Base-by-base conservation (phyloP, 2,329 filamentous ascomycete genomes). In the Lachnellula arida region DNA sequence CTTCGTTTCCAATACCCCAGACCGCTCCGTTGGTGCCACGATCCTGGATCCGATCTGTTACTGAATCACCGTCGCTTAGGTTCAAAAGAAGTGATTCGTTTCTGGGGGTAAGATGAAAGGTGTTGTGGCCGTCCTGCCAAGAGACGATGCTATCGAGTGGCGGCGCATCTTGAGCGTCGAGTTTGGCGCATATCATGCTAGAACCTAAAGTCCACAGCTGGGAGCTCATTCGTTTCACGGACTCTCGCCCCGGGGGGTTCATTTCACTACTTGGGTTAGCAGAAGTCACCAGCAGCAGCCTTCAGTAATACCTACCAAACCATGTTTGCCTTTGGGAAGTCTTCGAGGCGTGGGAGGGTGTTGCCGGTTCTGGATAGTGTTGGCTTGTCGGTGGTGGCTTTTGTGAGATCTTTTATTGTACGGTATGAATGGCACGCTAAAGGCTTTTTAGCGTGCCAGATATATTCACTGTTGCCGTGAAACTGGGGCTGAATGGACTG, bases 111-210 rank as follows among this genome's bases (percentile, higher is more conserved):
- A 58, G 14, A 40, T 48, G 54, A 19, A 51, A 58, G 9, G 37
- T 49, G 46, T 17, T 39, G 35, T 42, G 15, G 12, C 43, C 43
- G 37, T 58, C 55, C 51, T 59, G 32, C 58, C 56, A 58, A 35
- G 48, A 59, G 32, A 49, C 23, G 9, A 60, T 55, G 37, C 25
- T 50, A n/a, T 49, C 42, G 11, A 35, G 32, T 15, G 54, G 32
- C 5, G 37, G 5, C 32, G 17, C 32, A 25, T 39, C 25, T 5
- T 15, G n/a, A 23, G 32, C 32, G 6, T 34, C 47, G 35, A 56
- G n/a, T 50, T 53, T 50, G 44, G 53, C 49, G 17, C 56, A 60
- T 46, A 60, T 35, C 43, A 46, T 58, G 17, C 47, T 59, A 25
- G 58, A 56, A 11, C 56, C 56, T 17, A 60, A 12, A 5, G 46